phyloP scores from a whole-genome alignment of 306 rosid genomes.

The Lotus japonicus region DNA sequence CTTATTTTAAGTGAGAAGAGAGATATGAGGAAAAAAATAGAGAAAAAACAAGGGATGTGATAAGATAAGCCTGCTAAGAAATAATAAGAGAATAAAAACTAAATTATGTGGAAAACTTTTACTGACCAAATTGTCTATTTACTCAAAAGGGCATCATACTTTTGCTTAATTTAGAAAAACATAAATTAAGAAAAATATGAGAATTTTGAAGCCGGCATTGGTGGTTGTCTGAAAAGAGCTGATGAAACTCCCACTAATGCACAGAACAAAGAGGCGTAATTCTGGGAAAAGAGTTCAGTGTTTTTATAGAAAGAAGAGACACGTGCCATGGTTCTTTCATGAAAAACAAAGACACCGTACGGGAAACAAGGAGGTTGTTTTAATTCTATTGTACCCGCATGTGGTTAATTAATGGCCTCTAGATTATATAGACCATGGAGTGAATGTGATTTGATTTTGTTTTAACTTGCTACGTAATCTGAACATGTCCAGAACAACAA shows the following conservation, averaged over 20 bases:
- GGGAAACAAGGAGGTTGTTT: slow-evolving; percentile 24
- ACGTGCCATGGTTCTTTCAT: slow-evolving; percentile 5
- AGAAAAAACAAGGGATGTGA: no score
- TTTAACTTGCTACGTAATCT: neutral
- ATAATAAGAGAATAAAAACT: no score
- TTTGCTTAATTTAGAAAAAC: no score
- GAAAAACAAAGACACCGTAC: slow-evolving; percentile 7
- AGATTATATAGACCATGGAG: neutral
- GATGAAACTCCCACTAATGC: slow-evolving; percentile 7
- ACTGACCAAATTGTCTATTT: no score
- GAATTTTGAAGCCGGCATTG: neutral
- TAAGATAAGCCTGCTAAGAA: no score
- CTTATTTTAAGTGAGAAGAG: no score
- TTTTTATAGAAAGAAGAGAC: slow-evolving; percentile 19
- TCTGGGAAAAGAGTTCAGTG: slow-evolving; percentile 13
- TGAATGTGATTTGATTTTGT: neutral
- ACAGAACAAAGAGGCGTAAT: slow-evolving; percentile 18
- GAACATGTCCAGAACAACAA: neutral
- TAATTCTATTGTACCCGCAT: no score
- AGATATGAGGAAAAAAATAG: no score
- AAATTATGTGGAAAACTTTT: no score
- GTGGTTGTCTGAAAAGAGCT: slow-evolving; percentile 16
- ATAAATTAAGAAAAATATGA: no score
- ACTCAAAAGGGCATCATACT: no score
- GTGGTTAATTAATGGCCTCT: neutral